Evolutionary conservation across 2,329 filamentous ascomycete species (phyloP).

Genomic region (Fusarium armeniacum): DNA sequence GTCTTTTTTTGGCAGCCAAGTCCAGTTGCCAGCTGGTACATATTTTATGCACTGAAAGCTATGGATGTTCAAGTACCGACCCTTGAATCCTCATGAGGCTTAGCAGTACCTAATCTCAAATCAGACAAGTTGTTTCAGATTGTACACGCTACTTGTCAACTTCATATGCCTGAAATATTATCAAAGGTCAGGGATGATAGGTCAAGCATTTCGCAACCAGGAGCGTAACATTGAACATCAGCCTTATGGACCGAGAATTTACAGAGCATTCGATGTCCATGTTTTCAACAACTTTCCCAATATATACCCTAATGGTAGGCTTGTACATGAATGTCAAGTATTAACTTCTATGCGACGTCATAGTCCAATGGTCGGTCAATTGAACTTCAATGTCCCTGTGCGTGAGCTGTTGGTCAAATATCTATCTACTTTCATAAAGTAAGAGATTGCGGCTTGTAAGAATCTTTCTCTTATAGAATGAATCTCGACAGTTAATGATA

Average conservation of each 20-base stretch:
- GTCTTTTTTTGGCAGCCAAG: slow-evolving; percentile 14
- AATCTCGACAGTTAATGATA: not conserved
- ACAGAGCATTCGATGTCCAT: not conserved
- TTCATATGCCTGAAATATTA: slow-evolving; percentile 15
- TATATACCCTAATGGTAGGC: too few relatives aligned
- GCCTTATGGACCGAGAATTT: slow-evolving; percentile 17
- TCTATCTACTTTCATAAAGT: not conserved
- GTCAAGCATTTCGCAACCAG: slow-evolving; percentile 18
- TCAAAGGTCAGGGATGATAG: slow-evolving; percentile 16
- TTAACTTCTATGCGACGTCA: slow-evolving; percentile 18
- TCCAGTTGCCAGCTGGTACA: slow-evolving; percentile 22
- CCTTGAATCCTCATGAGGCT: slow-evolving; percentile 12
- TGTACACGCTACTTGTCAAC: slow-evolving; percentile 41
- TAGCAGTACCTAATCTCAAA: slow-evolving; percentile 35
- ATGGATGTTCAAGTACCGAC: slow-evolving; percentile 28
- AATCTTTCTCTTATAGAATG: not conserved
- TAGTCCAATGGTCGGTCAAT: slow-evolving; percentile 7
- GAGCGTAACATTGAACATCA: slow-evolving; percentile 13
- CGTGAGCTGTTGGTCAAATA: not conserved
- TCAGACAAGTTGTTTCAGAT: slow-evolving; percentile 35
- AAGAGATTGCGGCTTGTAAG: too few relatives aligned
- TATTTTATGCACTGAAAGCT: not conserved
- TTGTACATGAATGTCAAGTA: not conserved
- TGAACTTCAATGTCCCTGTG: not conserved
- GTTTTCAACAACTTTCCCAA: not conserved